Conservation (phyloP, 148 eudicot species). For the Vaccinium myrtillus region DNA sequence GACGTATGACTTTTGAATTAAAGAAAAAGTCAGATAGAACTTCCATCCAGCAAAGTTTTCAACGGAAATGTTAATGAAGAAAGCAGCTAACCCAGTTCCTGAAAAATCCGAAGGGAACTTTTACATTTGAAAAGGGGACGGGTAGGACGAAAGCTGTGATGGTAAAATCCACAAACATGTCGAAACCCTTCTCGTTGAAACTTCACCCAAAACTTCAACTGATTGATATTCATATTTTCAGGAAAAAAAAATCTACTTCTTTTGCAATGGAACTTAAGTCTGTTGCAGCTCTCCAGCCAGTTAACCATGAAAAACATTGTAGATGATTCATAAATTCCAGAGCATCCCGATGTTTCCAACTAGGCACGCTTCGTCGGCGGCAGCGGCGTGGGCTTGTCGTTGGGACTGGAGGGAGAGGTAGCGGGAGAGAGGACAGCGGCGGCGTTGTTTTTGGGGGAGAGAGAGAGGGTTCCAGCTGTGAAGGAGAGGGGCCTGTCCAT, state of each 20-base stretch:
- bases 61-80: slow-evolving; percentile 88
- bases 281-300: neutral
- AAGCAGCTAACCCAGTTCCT: slow-evolving; percentile 98
- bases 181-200: neutral
- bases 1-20: slow-evolving; percentile 89
- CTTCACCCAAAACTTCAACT: neutral
- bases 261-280: neutral
- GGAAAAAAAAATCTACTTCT: neutral
- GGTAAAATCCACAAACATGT: neutral
- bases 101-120: slow-evolving; percentile 22
- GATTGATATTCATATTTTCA: neutral
- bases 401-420: too few species aligned
- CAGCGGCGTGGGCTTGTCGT: too few species aligned
- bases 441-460: too few species aligned
- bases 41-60: slow-evolving; percentile 99
- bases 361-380: neutral
- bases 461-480: too few species aligned
- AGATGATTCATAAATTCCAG: neutral
- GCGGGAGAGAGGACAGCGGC: too few species aligned
- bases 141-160: neutral
- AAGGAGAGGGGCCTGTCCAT: too few species aligned
- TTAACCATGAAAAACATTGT: neutral
- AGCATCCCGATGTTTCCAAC: neutral
- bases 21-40: slow-evolving; percentile 74
- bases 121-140: neutral